Evolutionary conservation across 1,284 basidiomycete species (phyloP), one percentile per base, ranked within the genome.

Genomic region (Caloboletus firmus): DNA sequence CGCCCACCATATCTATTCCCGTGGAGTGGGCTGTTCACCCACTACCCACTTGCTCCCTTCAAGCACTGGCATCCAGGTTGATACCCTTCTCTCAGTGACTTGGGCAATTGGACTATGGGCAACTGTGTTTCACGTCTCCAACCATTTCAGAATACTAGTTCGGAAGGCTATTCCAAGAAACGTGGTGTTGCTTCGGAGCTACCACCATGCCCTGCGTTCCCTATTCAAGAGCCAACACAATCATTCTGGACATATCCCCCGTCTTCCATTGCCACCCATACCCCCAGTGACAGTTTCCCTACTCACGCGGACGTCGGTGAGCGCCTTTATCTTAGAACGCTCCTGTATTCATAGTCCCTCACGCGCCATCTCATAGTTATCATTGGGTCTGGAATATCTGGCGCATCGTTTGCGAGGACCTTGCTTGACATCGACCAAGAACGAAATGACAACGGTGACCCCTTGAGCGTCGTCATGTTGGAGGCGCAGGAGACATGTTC

Each of bases 371-470:
- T 13, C n/a, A 6, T 28, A 69, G 76, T 79, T 10, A 71, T 81
- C 51, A 75, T 80, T 30, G 80, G 79, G 8, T 80, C 79, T 8
- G 79, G 79, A 2, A 79, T 81, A 60, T 79, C 79, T 6, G 76
- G 76, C 10, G 67, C 76, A 10, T 77, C 79, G 0, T 70, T 78
- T 44, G 74, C 73, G 10, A 73, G 77, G 51, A 73, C 76, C 31
- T 57, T 76, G 20, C 68, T 81, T 12, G 60, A 66, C 13, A 40
- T 58, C 5, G 63, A 68, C 50, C 60, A 62, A 34, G 53, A 49
- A 31, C 56, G 63, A n/a, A 6, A 56, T 18, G 50, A 56, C 4
- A 34, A 32, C 10, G 55, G 56, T 18, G 36, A 49, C 35, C 66
- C 55, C 1, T 56, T 78, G 44, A 68, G 59, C 22, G 63, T 81